Conservation (phyloP, 148 eudicot genomes). For the Drosera capensis region DNA sequence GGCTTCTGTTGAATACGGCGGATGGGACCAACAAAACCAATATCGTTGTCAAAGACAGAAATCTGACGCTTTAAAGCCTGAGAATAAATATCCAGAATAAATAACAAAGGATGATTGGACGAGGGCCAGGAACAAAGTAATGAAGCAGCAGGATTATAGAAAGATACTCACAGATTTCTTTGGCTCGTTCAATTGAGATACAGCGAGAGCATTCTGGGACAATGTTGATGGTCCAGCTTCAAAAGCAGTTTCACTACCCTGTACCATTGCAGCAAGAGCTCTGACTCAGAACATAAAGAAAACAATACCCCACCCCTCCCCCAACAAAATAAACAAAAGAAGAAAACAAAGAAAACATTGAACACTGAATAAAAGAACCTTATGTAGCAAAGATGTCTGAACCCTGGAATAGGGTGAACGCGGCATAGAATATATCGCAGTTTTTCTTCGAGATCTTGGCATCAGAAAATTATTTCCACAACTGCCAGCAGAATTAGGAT, state of each 20-base stretch:
- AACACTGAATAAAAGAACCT: constrained; percentile 18
- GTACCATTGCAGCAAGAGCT: constrained; percentile 2
- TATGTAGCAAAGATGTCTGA: constrained; percentile 19
- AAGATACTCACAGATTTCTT: constrained; percentile 24
- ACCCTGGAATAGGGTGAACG: constrained; percentile 74
- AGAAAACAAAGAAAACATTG: background rate
- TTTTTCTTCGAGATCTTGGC: constrained; percentile 72
- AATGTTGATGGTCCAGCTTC: constrained; percentile 18
- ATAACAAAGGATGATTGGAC: background rate
- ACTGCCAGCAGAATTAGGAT: constrained; percentile 14
- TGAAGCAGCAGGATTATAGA: background rate
- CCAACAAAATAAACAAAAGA: constrained; percentile 1
- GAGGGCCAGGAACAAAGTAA: constrained; percentile 5
- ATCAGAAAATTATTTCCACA: constrained; percentile 42
- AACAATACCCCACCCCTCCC: background rate
- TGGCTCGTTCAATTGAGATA: constrained; percentile 18
- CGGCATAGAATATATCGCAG: constrained; percentile 80
- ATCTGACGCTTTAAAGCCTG: constrained; percentile 79
- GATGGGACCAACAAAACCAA: constrained; percentile 73
- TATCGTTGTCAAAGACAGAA: constrained; percentile 59
- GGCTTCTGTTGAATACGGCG: constrained; percentile 82
- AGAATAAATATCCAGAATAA: too few species aligned
- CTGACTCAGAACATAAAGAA: background rate
- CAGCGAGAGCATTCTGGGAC: constrained; percentile 24
- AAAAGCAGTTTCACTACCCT: constrained; percentile 26